Evolutionary conservation across 257 asterid species (phyloP).

Genomic region (Lantana camara): DNA sequence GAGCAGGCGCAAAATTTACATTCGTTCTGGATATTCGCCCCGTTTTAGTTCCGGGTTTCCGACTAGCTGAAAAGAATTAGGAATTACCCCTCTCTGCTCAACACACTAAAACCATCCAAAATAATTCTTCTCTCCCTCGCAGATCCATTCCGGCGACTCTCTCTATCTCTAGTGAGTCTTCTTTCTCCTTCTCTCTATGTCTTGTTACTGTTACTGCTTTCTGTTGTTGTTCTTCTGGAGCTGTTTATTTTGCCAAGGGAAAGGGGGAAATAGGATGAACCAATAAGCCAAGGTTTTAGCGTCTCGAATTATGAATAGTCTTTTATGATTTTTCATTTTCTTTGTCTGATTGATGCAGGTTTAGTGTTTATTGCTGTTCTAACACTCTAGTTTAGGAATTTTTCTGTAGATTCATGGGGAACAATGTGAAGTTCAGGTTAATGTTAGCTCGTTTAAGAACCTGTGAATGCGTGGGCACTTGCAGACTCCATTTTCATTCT

Average conservation of each 20-base stretch:
- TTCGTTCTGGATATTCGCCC: too few species aligned
- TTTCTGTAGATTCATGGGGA: not conserved
- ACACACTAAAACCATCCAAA: not conserved
- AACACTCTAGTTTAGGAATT: not conserved
- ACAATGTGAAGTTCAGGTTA: not conserved
- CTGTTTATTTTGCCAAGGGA: not conserved
- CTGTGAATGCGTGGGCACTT: conserved; percentile 1
- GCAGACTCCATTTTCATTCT: not conserved
- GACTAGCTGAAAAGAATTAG: too few species aligned
- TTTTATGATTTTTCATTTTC: not conserved
- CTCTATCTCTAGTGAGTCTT: not conserved
- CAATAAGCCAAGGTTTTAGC: conserved; percentile 1
- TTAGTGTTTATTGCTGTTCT: not conserved
- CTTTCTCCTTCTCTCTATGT: not conserved
- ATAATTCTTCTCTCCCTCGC: not conserved
- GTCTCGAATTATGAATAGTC: conserved; percentile 1
- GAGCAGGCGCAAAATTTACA: too few species aligned
- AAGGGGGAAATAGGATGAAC: conserved; percentile 5
- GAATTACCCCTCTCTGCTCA: too few species aligned
- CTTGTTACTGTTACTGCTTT: not conserved
- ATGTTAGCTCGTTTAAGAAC: not conserved
- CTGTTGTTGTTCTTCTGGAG: too few species aligned
- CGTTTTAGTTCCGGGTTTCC: too few species aligned
- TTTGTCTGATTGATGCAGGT: not conserved
- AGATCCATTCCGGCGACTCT: not conserved